Evolutionary conservation across 768 basidiomycete species (phyloP).

Genomic region (Rhodosporidiobolus odoratus): DNA sequence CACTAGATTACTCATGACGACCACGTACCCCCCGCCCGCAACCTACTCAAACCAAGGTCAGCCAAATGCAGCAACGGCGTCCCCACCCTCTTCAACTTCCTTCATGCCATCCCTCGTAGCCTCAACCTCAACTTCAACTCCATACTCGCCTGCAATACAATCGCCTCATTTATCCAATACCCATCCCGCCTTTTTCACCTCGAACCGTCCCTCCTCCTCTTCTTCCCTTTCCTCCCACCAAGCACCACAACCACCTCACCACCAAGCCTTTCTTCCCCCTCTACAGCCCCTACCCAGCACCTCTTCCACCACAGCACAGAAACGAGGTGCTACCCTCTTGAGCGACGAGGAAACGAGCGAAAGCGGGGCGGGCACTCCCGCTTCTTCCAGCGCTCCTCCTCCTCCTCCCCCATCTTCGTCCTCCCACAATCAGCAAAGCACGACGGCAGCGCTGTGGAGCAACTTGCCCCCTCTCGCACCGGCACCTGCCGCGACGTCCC

Average conservation of each 20-base stretch:
- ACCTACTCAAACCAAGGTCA: too few species aligned
- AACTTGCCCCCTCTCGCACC: constrained; percentile 1
- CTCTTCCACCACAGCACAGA: not conserved
- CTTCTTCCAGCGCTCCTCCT: not conserved
- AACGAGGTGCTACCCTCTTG: constrained; percentile 11
- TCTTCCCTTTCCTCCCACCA: not conserved
- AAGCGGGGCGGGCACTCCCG: not conserved
- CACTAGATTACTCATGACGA: not conserved
- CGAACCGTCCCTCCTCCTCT: not conserved
- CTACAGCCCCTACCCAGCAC: not conserved
- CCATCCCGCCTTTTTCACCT: constrained; percentile 20
- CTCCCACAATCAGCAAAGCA: too few species aligned
- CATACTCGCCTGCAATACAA: too few species aligned
- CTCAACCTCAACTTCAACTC: not conserved
- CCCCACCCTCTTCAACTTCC: not conserved
- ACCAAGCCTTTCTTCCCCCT: not conserved
- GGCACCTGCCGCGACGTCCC: not conserved
- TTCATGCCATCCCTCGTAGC: constrained; percentile 3
- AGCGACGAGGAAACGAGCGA: constrained; percentile 14
- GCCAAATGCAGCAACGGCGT: not conserved
- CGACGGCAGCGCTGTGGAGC: not conserved
- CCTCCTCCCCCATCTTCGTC: not conserved
- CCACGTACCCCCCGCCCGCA: not conserved
- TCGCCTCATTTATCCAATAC: too few species aligned
- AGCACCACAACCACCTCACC: not conserved